phyloP scores from a whole-genome alignment of 208 protist species.

The Acanthamoeba royreba region DNA sequence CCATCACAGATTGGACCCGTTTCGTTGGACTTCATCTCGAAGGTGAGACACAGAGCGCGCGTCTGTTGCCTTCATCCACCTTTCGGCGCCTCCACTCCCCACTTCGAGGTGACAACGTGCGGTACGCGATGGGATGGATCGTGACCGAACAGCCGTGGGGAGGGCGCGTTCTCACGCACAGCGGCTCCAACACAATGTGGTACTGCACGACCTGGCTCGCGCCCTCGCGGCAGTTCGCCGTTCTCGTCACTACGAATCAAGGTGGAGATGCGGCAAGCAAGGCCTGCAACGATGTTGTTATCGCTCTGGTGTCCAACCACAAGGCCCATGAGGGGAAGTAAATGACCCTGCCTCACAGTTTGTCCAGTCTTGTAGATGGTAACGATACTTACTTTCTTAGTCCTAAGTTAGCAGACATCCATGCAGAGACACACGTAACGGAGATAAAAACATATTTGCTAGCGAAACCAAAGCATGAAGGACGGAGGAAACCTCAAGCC shows the following conservation, averaged over 20 bases:
- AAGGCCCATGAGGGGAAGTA: neutral
- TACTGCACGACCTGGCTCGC: neutral
- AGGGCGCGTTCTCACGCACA: neutral
- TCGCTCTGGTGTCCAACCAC: neutral
- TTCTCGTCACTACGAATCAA: neutral
- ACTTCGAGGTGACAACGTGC: neutral
- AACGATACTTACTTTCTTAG: too few species aligned
- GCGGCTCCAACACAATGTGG: neutral
- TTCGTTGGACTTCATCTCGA: neutral
- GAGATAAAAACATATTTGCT: too few species aligned
- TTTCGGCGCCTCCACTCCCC: neutral
- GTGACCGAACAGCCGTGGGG: neutral
- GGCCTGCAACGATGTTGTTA: neutral
- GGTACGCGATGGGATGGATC: neutral
- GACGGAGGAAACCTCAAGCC: too few species aligned
- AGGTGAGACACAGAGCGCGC: neutral
- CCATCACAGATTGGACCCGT: neutral
- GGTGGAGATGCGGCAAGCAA: neutral
- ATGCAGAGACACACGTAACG: too few species aligned
- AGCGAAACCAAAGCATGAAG: too few species aligned
- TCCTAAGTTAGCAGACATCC: too few species aligned
- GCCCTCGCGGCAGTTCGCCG: neutral
- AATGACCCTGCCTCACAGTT: too few species aligned
- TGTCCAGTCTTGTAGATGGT: too few species aligned
- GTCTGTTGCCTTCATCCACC: neutral